Percentiles rank a stretch among this genome's conserved stretches.
Evolutionary conservation across 208 protist genomes (phyloP).

Genomic region (Acanthamoeba royreba): DNA sequence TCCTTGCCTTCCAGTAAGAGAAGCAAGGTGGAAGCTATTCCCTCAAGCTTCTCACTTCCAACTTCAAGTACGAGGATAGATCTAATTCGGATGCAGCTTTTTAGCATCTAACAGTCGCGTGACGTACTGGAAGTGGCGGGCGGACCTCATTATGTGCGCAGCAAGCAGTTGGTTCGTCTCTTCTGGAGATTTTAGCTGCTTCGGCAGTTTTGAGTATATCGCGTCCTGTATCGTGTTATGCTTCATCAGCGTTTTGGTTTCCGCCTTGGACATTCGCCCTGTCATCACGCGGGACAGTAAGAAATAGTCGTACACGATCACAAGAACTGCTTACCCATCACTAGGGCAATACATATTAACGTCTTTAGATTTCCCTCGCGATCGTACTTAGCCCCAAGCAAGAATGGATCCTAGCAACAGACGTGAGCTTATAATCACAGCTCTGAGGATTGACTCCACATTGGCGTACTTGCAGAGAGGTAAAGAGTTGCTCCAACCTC

Average conservation of each 20-base stretch:
- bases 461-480: background rate
- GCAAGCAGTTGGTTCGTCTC: background rate
- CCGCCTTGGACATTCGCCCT: background rate
- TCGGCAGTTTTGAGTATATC: background rate
- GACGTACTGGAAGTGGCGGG: background rate
- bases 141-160: background rate
- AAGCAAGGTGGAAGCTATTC: background rate
- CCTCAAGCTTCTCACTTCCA: background rate
- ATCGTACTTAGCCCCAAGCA: slow-evolving; percentile 4
- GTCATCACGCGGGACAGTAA: background rate
- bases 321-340: background rate
- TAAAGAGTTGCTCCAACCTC: background rate
- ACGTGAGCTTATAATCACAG: background rate
- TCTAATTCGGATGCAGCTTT: background rate
- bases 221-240: background rate
- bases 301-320: background rate
- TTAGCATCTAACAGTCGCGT: background rate
- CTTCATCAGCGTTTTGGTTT: background rate
- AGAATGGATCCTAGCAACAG: background rate
- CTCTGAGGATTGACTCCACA: background rate
- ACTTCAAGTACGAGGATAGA: background rate
- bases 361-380: background rate
- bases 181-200: background rate
- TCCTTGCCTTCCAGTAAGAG: background rate
- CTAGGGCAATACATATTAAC: background rate